Evolutionary conservation across 345 rosid species (phyloP).

Genomic region (Noccaea bulbosa): DNA sequence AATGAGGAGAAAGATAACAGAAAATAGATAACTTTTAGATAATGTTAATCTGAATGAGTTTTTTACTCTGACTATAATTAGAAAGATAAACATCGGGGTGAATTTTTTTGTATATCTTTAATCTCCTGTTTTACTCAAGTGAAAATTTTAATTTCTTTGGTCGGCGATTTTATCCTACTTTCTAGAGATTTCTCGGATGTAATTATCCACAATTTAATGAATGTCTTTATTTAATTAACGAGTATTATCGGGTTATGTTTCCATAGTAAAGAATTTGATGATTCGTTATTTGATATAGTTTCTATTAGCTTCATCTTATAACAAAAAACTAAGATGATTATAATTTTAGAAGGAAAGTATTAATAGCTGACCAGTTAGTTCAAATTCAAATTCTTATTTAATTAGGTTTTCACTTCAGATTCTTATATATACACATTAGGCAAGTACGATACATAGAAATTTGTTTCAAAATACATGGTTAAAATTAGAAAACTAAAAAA

Average conservation of each 20-base stretch:
- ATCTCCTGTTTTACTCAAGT: background rate
- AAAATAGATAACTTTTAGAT: constrained; percentile 18
- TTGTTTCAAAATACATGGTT: no score
- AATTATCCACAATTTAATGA: background rate
- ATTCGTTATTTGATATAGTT: no score
- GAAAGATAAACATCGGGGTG: background rate
- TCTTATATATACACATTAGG: no score
- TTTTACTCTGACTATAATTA: constrained; percentile 31
- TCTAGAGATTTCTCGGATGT: constrained; percentile 16
- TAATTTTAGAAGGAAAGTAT: no score
- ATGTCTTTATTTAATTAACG: background rate
- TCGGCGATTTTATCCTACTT: background rate
- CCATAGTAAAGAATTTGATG: background rate
- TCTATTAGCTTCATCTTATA: no score
- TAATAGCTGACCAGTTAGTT: background rate
- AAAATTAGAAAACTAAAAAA: no score
- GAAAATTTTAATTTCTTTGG: background rate
- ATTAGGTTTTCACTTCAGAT: no score
- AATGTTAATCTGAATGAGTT: constrained; percentile 31
- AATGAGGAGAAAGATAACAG: constrained; percentile 20
- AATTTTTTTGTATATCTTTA: background rate
- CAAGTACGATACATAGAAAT: no score
- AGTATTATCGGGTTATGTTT: background rate
- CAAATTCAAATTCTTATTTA: no score
- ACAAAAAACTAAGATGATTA: no score